A percentile compares a stretch with the other conserved stretches of the same genome.
These are phyloP conservation scores for Apostasia ramifera DNA, from an alignment of 106 monocot genomes.

Conservation along the genomic window DNA sequence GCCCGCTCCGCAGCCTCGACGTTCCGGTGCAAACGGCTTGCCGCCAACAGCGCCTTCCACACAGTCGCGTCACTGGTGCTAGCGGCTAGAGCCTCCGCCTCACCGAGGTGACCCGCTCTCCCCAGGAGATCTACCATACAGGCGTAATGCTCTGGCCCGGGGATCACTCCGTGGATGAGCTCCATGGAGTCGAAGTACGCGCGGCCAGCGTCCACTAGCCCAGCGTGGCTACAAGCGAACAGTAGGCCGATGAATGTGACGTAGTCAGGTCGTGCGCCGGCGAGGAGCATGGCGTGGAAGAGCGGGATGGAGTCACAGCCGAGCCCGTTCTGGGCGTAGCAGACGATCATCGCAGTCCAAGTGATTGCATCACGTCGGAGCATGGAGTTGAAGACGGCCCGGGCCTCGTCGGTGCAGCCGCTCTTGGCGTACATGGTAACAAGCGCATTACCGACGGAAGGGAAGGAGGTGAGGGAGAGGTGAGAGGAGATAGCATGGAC, in stretches of 20 bases:
- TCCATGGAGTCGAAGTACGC: conserved; percentile 46
- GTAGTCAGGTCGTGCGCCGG: conserved; percentile 34
- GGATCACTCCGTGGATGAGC: conserved; percentile 19
- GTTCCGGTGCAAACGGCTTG: conserved; percentile 38
- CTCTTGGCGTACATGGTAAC: conserved; percentile 56
- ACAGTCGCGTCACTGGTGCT: conserved; percentile 26
- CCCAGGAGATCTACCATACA: conserved; percentile 55
- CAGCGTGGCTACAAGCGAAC: conserved; percentile 67
- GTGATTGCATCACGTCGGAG: conserved; percentile 24
- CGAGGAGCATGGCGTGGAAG: conserved; percentile 25
- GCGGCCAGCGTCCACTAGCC: conserved; percentile 31
- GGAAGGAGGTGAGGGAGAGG: conserved; percentile 24
- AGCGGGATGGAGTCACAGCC: conserved; percentile 34
- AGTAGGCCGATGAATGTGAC: conserved; percentile 56
- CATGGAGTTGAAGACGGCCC: conserved; percentile 28
- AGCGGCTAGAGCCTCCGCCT: conserved; percentile 23
- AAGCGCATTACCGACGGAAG: conserved; percentile 44
- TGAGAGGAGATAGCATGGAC: conserved; percentile 20
- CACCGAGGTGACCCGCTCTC: conserved; percentile 27
- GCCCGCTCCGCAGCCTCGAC: conserved; percentile 32
- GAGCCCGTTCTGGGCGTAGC: conserved; percentile 51
- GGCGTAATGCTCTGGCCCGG: conserved; percentile 61
- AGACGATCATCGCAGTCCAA: conserved; percentile 52
- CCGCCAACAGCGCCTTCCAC: conserved; percentile 52
- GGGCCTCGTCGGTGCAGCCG: conserved; percentile 41